Evolutionary conservation across 2,329 filamentous ascomycete genomes (phyloP), one percentile per base, ranked within the genome.

Genomic region (Fusarium napiforme): DNA sequence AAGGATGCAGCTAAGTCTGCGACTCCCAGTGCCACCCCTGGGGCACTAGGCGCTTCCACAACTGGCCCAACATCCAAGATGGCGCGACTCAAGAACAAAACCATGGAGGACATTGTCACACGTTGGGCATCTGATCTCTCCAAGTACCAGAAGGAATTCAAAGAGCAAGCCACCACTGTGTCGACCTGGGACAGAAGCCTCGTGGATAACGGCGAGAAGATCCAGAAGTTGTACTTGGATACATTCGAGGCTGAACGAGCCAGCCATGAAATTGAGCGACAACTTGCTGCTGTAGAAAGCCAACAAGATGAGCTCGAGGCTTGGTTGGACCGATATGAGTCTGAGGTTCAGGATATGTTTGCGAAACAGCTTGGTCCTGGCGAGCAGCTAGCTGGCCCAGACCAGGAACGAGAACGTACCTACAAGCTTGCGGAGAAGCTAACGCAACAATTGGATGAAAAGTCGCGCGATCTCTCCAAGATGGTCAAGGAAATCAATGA

Each of bases 401-500:
- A 99, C 80, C 94, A 97, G 83, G 96, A 99, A 85, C 91, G 96
- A 53, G 96, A 99, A 87, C 90, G 93, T 81, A 98, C 96, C 74
- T 98, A 98, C 85, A 97, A 97, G 87, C 86, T 97, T 59, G 96
- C 96, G 4, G 96, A 99, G 87, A 96, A 94, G 82, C 88, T 98
- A 73, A 94, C 94, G 16, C 94, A 97, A 80, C 91, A 94, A 74
- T 87, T 99, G 73, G 95, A 97, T 65, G 95, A 97, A 77, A 97
- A 98, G 90, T 95, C 94, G 79, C 93, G 94, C 80, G 95, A 97
- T 80, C 87, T 99, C 72, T 91, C 91, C 53, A 96, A 94, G 84
- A 98, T 99, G 95, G 97, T 99, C 77, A 95, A 97, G 80, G 96
- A 98, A 83, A 97, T 99, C 81, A 99, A 99, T 81, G 91, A 92